Evolutionary conservation across 805 yeast genomes (phyloP), one percentile per base, ranked within the genome.

Genomic region (Metschnikowia proteae): DNA sequence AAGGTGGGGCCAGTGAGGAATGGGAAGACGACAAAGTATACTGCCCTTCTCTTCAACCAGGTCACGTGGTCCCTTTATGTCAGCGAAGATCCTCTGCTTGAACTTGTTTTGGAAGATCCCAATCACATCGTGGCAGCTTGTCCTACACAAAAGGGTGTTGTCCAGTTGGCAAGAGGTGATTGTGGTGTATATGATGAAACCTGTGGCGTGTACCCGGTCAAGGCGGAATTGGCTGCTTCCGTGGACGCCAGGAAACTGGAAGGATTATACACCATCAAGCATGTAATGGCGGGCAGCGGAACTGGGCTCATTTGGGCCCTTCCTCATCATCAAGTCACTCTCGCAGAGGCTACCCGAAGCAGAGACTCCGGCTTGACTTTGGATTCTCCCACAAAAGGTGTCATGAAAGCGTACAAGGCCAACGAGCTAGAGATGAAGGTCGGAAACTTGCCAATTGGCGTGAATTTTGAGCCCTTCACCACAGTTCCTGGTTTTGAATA

Each of bases 41-140:
- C 71, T 25, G 73, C 78, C 3, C 67, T 70, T 6, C 71, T 88
- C 46, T 75, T 76, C 56, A 82, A 83, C 62, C 79, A 75, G 30
- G 73, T 74, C 11, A 71, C 64, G 11, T 88, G 96, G 94, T 69
- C 81, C n/a, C 67, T 88, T 32, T 88, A 85, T 57, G 81, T 81
- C 8, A 72, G 76, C 1, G 70, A 68, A 1, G 62, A 60, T 27
- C 73, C 70, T 49, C 55, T 54, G 33, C 68, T 58, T 49, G 54
- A 62, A 38, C 59, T 75, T 55, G 45, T 43, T 28, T 62, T 65
- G 29, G 32, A 52, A 17, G 70, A 70, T 43, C 61, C 72, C 6
- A 65, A 67, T 55, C 64, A 71, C 39, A 65, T 82, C 51, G 67
- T 67, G 8, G 53, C 54, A 2, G 23, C 44, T 3, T 43, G 36